phyloP scores from a whole-genome alignment of 176 grass and related monocot genomes.

The Sorghum bicolor region DNA sequence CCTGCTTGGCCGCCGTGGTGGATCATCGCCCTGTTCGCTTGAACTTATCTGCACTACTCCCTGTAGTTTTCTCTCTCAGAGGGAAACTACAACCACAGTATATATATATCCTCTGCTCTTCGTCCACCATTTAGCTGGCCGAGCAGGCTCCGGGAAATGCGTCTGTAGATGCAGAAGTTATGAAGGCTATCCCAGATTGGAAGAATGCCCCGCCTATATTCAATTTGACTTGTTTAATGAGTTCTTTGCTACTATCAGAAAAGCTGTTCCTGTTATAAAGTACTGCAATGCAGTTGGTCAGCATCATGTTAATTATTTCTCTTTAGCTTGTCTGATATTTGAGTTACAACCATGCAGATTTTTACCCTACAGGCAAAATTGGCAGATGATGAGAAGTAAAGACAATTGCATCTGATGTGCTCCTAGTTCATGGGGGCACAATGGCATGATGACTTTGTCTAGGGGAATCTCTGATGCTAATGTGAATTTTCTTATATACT shows the following conservation, averaged over 20 bases:
- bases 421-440: background rate
- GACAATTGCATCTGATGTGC: background rate
- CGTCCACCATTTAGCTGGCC: background rate
- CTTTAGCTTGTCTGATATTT: background rate
- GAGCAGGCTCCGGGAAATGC: background rate
- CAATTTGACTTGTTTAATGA: background rate
- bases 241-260: background rate
- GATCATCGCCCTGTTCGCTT: background rate
- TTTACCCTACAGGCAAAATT: background rate
- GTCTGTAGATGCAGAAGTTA: slow-evolving; percentile 4
- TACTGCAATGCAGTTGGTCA: background rate
- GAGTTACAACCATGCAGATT: background rate
- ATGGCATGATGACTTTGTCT: slow-evolving; percentile 33
- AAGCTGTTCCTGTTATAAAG: background rate
- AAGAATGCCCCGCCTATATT: background rate
- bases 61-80: background rate
- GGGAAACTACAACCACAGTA: background rate
- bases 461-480: slow-evolving; percentile 55
- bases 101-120: background rate
- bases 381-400: background rate
- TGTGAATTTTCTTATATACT: background rate
- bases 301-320: too few relatives aligned
- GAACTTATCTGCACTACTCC: background rate
- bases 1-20: background rate
- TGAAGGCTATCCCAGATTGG: slow-evolving; percentile 9